A percentile compares a stretch with the other conserved stretches of the same genome.
Evolutionary conservation across 2,329 filamentous ascomycete genomes (phyloP).

Genomic region (Ascochyta pisi): DNA sequence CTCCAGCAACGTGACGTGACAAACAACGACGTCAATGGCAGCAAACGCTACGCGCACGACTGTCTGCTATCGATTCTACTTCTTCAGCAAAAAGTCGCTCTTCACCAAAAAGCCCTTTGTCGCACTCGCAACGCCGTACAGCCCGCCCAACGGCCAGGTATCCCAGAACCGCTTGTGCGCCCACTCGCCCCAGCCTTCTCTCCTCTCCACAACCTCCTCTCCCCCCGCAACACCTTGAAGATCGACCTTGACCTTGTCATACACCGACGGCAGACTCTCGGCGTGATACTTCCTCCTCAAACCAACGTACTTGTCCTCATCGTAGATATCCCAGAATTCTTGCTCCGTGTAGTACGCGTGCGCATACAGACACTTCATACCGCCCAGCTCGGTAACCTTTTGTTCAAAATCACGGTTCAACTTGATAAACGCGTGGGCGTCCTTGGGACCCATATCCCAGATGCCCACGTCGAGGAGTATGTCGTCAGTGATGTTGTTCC

Average conservation of each 20-base stretch:
- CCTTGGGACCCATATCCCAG: slow-evolving; percentile 76
- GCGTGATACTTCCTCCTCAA: slow-evolving; percentile 70
- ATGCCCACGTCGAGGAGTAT: slow-evolving; percentile 61
- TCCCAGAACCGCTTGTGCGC: slow-evolving; percentile 37
- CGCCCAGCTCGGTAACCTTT: slow-evolving; percentile 72
- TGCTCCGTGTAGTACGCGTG: slow-evolving; percentile 80
- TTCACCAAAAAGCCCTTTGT: slow-evolving; percentile 42
- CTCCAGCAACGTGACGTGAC: too few relatives aligned
- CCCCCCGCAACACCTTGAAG: slow-evolving; percentile 44
- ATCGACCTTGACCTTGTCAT: slow-evolving; percentile 67
- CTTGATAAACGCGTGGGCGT: slow-evolving; percentile 64
- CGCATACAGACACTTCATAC: slow-evolving; percentile 88
- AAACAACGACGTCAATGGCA: too few relatives aligned
- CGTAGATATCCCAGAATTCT: slow-evolving; percentile 74
- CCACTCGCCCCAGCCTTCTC: slow-evolving; percentile 40
- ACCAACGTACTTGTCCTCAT: slow-evolving; percentile 65
- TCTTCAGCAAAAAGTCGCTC: slow-evolving; percentile 46
- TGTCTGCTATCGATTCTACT: slow-evolving; percentile 8
- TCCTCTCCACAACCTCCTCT: slow-evolving; percentile 1
- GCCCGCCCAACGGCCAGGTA: slow-evolving; percentile 47
- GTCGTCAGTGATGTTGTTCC: slow-evolving; percentile 37
- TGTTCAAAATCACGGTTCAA: slow-evolving; percentile 76
- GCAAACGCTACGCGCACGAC: too few relatives aligned
- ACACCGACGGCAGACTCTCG: slow-evolving; percentile 69
- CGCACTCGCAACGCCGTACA: slow-evolving; percentile 50